Conservation (phyloP, 2,329 filamentous ascomycete genomes). For the Reticulascus tulasneorum region DNA sequence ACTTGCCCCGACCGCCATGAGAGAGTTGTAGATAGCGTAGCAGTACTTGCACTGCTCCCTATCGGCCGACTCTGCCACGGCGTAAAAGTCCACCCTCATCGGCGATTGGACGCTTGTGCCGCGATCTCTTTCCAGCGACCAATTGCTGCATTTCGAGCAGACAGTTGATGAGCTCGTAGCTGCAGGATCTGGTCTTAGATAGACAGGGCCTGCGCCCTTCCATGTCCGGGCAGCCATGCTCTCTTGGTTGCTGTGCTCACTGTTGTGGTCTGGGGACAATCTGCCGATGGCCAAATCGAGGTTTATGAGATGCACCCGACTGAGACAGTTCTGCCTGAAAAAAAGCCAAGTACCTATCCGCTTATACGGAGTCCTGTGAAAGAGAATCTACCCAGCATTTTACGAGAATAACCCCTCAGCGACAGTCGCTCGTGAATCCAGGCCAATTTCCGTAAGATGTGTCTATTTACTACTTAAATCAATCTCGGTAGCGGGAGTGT, state of each 20-base stretch:
- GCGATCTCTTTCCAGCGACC: background rate
- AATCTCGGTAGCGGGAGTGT: too few relatives aligned
- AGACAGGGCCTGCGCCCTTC: background rate
- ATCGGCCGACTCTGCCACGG: background rate
- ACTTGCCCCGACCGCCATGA: background rate
- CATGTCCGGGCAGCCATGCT: background rate
- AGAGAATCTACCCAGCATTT: too few relatives aligned
- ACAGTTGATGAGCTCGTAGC: background rate
- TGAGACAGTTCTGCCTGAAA: too few relatives aligned
- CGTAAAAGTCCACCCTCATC: background rate
- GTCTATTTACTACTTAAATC: too few relatives aligned
- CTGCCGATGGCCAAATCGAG: too few relatives aligned
- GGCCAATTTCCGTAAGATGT: too few relatives aligned
- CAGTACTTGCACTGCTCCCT: background rate
- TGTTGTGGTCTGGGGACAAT: background rate
- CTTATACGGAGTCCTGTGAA: too few relatives aligned
- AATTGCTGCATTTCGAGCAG: background rate
- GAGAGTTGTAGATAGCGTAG: background rate
- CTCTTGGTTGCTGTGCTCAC: background rate
- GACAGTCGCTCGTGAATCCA: too few relatives aligned
- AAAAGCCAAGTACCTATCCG: too few relatives aligned
- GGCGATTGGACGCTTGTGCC: background rate
- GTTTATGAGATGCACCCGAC: too few relatives aligned
- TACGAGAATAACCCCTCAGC: too few relatives aligned
- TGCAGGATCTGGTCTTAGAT: background rate